Evolutionary conservation across 2,329 filamentous ascomycete genomes (phyloP), one percentile per base, ranked within the genome.

Genomic region (Penicillium sumatraense): DNA sequence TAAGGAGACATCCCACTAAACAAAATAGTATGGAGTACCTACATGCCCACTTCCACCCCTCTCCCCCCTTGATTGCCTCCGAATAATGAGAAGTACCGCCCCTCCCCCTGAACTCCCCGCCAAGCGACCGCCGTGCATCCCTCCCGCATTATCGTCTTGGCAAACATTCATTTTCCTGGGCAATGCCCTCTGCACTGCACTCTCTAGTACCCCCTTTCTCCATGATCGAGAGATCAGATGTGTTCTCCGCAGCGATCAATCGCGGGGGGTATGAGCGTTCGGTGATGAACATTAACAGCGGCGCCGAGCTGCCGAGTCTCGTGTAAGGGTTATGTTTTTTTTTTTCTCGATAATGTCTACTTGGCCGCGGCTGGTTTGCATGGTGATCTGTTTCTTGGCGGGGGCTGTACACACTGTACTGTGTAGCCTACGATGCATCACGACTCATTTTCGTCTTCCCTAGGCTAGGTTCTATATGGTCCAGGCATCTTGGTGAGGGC

Each of bases 101-200:
- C 42, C 41, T 27, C 50, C 57, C 54, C 57, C 52, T 57, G 54
- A 49, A 54, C 48, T 27, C 23, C 40, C 47, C 52, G 65, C 65
- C 64, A 67, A 68, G 65, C 23, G 56, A 54, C 52, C 56, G 56
- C 60, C 59, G 62, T 69, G 64, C 67, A 69, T 70, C 61, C 63
- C 60, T 59, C 56, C 51, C 55, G 54, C 55, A 66, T 69, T 65
- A 66, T 68, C 57, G 65, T 64, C 63, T 65, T 65, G 61, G 63
- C 62, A 35, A 31, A 29, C 45, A 59, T 49, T 47, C 24, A 10
- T 3, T 26, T 44, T 18, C 21, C 40, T 26, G 13, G 21, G 11
- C 23, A 14, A n/a, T 18, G 40, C 40, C 40, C 40, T 44, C 24
- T 42, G 23, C 40, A 14, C 40, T 20, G 16, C 21, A 10, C n/a